These are phyloP conservation scores for Bondarzewia mesenterica DNA, from an alignment of 1,284 basidiomycete species.

Conservation along the genomic window DNA sequence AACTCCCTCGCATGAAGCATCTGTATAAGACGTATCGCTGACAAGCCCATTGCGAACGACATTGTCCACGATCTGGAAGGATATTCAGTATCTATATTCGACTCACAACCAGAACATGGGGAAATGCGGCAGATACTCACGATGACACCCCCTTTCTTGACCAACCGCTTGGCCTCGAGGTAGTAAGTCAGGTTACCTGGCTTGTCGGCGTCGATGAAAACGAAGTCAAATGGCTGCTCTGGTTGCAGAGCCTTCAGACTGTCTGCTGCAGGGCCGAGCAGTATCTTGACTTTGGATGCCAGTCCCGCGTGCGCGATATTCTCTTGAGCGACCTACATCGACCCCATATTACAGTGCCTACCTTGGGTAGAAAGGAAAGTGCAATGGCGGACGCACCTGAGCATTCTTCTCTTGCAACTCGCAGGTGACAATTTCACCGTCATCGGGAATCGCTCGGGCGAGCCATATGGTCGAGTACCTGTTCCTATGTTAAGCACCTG, in stretches of 20 bases:
- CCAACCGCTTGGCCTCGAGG: constrained; percentile 46
- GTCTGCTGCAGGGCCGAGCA: constrained; percentile 43
- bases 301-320: constrained; percentile 44
- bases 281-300: constrained; percentile 35
- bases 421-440: constrained; percentile 41
- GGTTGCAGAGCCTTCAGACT: constrained; percentile 33
- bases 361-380: not conserved
- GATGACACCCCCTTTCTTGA: constrained; percentile 45
- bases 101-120: not conserved
- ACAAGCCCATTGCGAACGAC: constrained; percentile 45
- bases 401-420: constrained; percentile 44
- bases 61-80: constrained; percentile 53
- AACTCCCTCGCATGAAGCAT: constrained; percentile 36
- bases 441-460: constrained; percentile 44
- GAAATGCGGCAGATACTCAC: constrained; percentile 26
- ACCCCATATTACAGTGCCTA: not conserved
- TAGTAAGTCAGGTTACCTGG: constrained; percentile 40
- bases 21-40: constrained; percentile 30
- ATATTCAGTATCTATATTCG: not conserved
- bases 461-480: constrained; percentile 59
- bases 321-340: constrained; percentile 25
- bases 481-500: not conserved
- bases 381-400: constrained; percentile 23
- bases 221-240: constrained; percentile 42
- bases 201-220: constrained; percentile 62